Percentiles rank a stretch among this genome's conserved stretches.
Conservation (phyloP, 2,329 filamentous ascomycete species). For the Chrysoporthe austroafricana region DNA sequence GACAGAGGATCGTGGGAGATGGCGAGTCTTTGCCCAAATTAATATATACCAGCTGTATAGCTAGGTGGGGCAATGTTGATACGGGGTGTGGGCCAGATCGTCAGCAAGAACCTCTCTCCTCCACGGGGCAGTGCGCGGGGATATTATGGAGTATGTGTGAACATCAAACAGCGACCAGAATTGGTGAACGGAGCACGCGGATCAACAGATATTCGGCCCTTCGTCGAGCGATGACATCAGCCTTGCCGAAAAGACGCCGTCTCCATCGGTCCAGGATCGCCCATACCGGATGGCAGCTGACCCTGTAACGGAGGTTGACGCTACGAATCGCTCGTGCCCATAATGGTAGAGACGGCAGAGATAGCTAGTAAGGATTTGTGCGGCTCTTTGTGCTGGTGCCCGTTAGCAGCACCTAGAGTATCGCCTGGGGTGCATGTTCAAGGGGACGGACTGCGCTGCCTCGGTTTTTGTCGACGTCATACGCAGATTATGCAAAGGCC, state of each 20-base stretch:
- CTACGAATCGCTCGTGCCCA: neutral
- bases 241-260: neutral
- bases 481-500: neutral
- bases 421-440: neutral
- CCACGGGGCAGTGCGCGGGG: conserved; percentile 16
- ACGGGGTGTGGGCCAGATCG: neutral
- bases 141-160: conserved; percentile 4
- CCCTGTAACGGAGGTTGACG: neutral
- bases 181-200: neutral
- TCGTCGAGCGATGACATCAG: conserved; percentile 2
- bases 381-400: neutral
- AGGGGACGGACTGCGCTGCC: neutral
- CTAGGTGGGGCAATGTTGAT: neutral
- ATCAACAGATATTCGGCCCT: conserved; percentile 17
- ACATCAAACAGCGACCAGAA: no score
- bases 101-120: neutral
- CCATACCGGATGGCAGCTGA: neutral
- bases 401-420: neutral
- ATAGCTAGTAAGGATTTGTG: neutral
- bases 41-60: neutral
- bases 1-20: neutral
- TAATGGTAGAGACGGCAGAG: neutral
- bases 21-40: neutral
- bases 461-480: neutral
- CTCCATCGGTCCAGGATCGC: neutral